A percentile compares a stretch with the other conserved stretches of the same genome.
phyloP scores from a whole-genome alignment of 202 grass and related monocot species.

The Schoenoplectus triqueter region DNA sequence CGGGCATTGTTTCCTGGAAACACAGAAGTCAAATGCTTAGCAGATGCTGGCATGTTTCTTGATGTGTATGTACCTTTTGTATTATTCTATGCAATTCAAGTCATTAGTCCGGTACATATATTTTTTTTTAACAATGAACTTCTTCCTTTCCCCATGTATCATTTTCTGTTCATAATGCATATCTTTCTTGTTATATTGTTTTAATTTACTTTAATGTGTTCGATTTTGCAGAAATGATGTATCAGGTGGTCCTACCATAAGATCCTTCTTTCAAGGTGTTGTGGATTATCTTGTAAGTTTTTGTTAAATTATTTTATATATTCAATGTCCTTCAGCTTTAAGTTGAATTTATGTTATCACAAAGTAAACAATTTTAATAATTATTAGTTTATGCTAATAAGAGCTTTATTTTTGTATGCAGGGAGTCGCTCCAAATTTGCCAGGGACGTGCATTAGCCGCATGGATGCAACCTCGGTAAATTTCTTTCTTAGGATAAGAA shows the following conservation, averaged over 20 bases:
- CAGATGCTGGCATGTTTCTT: constrained; percentile 86
- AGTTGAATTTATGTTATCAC: not conserved
- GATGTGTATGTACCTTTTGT: constrained; percentile 56
- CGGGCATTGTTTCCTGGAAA: constrained; percentile 46
- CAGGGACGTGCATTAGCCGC: constrained; percentile 52
- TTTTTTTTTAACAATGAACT: not conserved
- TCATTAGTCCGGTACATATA: not conserved
- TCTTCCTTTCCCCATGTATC: not conserved
- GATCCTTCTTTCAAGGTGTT: constrained; percentile 60
- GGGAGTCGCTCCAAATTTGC: constrained; percentile 59
- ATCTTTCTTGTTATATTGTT: not conserved
- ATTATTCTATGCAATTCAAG: not conserved
- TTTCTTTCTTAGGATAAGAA: not conserved
- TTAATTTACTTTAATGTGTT: constrained; percentile 20
- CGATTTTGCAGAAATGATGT: constrained; percentile 59
- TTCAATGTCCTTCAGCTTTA: not conserved
- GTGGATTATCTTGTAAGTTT: constrained; percentile 62
- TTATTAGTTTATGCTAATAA: not conserved
- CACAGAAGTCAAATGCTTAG: constrained; percentile 74
- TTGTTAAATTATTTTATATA: not conserved
- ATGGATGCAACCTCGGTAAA: constrained; percentile 66
- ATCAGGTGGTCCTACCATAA: constrained; percentile 51
- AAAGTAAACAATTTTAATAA: not conserved
- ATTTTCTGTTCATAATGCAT: not conserved
- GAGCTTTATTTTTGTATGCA: constrained; percentile 8